Conservation (phyloP, 306 rosid species). For the Styphnolobium japonicum region DNA sequence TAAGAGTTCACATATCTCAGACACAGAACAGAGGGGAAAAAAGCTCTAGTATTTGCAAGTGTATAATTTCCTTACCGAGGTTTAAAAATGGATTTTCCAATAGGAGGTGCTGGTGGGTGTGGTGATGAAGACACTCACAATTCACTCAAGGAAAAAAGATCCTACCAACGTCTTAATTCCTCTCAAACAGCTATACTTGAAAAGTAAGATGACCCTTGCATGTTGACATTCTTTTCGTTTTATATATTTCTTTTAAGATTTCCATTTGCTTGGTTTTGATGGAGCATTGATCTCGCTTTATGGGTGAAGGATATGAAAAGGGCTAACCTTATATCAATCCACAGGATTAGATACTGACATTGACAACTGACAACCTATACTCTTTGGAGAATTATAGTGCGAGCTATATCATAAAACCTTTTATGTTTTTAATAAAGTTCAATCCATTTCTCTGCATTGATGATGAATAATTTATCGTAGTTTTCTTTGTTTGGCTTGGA, state of each 20-base stretch:
- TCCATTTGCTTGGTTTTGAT: neutral
- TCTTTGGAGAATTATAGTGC: neutral
- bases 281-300: neutral
- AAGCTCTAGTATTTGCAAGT: neutral
- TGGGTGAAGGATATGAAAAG: neutral
- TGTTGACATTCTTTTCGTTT: neutral
- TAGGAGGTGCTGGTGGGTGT: slow-evolving; percentile 29
- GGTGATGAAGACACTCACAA: slow-evolving; percentile 36
- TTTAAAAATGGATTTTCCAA: slow-evolving; percentile 35
- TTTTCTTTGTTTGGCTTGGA: neutral
- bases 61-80: neutral
- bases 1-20: neutral
- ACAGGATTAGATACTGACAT: neutral
- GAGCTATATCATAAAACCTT: neutral
- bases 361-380: neutral
- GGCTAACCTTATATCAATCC: neutral
- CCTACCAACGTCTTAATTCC: slow-evolving; percentile 53
- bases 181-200: slow-evolving; percentile 54
- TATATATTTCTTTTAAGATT: neutral
- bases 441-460: neutral
- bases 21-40: neutral
- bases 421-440: neutral
- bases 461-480: neutral
- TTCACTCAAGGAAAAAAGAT: slow-evolving; percentile 25
- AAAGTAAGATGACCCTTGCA: slow-evolving; percentile 36